These are phyloP conservation scores for Selaginella moellendorffii DNA, from an alignment of 75 land plant genomes.

Conservation along the genomic window DNA sequence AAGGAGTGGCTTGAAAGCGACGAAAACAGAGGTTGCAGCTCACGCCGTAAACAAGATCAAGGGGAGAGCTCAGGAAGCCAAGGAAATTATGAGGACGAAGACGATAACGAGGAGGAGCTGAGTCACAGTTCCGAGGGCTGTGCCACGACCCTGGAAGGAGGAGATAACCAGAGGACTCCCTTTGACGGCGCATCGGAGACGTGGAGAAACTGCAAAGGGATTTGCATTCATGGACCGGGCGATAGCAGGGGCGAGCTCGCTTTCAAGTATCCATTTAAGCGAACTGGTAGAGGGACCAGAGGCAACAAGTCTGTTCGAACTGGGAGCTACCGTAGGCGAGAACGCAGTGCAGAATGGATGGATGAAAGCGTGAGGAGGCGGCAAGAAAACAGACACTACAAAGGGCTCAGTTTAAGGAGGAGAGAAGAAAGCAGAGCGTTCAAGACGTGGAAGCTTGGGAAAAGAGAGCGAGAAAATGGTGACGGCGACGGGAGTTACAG, in stretches of 20 bases:
- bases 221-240: background rate
- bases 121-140: no score
- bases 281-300: background rate
- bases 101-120: no score
- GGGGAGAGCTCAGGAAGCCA: background rate
- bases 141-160: no score
- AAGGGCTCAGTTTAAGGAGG: background rate
- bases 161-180: no score
- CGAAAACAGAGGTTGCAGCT: background rate
- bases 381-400: background rate
- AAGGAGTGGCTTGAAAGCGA: background rate
- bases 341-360: constrained; percentile 10
- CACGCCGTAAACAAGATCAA: background rate
- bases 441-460: background rate
- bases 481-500: background rate
- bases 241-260: constrained; percentile 8
- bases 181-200: background rate
- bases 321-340: background rate
- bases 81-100: background rate
- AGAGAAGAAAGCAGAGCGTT: background rate
- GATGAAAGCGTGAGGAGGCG: background rate
- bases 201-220: background rate
- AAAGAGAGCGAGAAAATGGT: background rate
- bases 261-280: constrained; percentile 13
- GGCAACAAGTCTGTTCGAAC: background rate